A percentile compares a stretch with the other conserved stretches of the same genome.
Evolutionary conservation across 73 alveolate species (phyloP).

Genomic region (Paramecium sexaurelia): DNA sequence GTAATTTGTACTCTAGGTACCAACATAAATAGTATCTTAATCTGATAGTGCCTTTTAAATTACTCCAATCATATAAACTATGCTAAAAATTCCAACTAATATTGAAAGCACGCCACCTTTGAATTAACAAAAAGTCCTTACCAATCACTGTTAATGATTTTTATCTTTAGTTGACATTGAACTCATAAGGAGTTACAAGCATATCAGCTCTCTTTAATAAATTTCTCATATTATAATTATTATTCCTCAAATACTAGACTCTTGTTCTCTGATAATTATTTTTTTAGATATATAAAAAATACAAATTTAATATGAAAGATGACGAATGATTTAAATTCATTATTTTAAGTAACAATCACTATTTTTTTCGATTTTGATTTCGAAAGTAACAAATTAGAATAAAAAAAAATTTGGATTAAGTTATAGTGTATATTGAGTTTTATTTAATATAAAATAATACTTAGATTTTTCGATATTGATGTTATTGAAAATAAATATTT

Average conservation of each 20-base stretch:
- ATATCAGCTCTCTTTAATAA: neutral
- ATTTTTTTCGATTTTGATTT: no score
- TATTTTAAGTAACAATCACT: no score
- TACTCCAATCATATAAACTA: neutral
- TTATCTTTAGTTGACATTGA: neutral
- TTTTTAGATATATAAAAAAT: no score
- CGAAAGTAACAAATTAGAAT: no score
- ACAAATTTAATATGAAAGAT: no score
- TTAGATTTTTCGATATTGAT: no score
- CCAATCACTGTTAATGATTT: conserved; percentile 33
- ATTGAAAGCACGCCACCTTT: neutral
- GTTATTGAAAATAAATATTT: neutral
- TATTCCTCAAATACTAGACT: neutral
- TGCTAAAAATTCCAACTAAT: conserved; percentile 31
- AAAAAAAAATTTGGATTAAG: no score
- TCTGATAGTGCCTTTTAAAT: neutral
- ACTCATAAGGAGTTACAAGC: conserved; percentile 14
- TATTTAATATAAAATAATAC: no score
- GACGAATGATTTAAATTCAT: no score
- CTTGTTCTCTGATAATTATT: neutral
- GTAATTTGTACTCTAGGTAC: neutral
- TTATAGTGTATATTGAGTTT: no score
- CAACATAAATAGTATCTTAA: neutral
- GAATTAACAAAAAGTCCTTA: neutral
- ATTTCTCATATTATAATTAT: neutral